Evolutionary conservation across 176 grass and related monocot genomes (phyloP), one percentile per base, ranked within the genome.

Genomic region (Musa troglodytarum): DNA sequence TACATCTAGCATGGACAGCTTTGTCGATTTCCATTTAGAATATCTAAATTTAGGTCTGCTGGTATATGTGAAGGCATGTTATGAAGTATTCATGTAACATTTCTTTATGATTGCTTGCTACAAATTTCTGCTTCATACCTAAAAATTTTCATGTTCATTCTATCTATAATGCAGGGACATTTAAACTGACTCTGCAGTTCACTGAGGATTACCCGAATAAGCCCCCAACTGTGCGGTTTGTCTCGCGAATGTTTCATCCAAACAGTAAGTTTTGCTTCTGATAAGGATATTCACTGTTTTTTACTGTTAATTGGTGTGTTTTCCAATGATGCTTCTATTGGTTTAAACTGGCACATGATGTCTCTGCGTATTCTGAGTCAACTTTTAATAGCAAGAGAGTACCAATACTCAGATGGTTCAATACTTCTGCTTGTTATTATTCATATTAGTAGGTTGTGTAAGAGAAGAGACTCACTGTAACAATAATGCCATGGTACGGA

Each of bases 141-240:
- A 2, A 16, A 61, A 62, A 26, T 76, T 5, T 63, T 12, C 10
- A 50, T 64, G 26, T 74, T 53, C 52, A 26, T 16, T 49, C 34
- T 43, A 5, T 43, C 34, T 43, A 43, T 16, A 19, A 21, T 72
- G 34, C 66, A 86, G 84, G 84, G 58, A 86, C 84, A 54, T 86
- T 86, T 72, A 86, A 82, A 72, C 26, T 86, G 54, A 82, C 84
- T 49, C 79, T 86, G 65, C 84, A 86, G 62, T 86, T 86, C 50
- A 75, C 80, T 8, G 84, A 86, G 81, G 84, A 86, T 82, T 86
- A 86, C 78, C 84, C 84, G 55, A 86, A 86, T 56, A 86, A 86
- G 57, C 84, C 84, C 69, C 84, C 84, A 54, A 86, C 80, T 19
- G 75, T 86, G 24, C 66, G 84, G 72, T 86, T 86, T 82, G 84